Percentiles rank a stretch among this genome's conserved stretches.
Conservation (phyloP, 768 basidiomycete genomes). For the Boletus reticuloceps region DNA sequence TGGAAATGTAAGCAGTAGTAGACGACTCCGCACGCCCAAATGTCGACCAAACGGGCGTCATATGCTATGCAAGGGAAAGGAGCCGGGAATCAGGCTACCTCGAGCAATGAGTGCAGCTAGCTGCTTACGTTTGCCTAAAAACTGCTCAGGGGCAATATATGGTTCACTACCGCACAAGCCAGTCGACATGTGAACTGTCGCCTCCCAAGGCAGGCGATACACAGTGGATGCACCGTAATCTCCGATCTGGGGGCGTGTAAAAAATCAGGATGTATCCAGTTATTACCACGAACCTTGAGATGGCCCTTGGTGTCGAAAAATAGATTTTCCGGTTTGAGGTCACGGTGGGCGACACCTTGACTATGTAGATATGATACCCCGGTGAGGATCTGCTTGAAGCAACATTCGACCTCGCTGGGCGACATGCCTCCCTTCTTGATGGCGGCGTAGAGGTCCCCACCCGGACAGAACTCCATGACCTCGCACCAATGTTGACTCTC, state of each 20-base stretch:
- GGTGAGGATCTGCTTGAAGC: slow-evolving; percentile 92
- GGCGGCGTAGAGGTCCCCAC: slow-evolving; percentile 96
- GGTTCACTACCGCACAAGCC: slow-evolving; percentile 97
- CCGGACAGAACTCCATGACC: slow-evolving; percentile 99
- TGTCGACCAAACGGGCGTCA: slow-evolving; percentile 94
- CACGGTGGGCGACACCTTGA: slow-evolving; percentile 96
- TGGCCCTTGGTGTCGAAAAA: slow-evolving; percentile 92
- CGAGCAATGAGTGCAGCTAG: slow-evolving; percentile 27
- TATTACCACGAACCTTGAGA: slow-evolving; percentile 68
- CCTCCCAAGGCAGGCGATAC: slow-evolving; percentile 97
- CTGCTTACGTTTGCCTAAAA: slow-evolving; percentile 90
- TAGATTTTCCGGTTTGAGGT: slow-evolving; percentile 97
- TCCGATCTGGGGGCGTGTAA: slow-evolving; percentile 64
- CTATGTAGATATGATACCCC: slow-evolving; percentile 91
- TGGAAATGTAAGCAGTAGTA: slow-evolving; percentile 99
- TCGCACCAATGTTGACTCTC: slow-evolving; percentile 97
- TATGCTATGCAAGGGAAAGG: slow-evolving; percentile 60
- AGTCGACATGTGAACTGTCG: slow-evolving; percentile 94
- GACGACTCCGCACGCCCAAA: slow-evolving; percentile 96
- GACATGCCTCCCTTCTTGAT: slow-evolving; percentile 98
- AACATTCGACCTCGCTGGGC: slow-evolving; percentile 91
- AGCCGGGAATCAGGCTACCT: slow-evolving; percentile 37
- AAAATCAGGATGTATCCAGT: not conserved
- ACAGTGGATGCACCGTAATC: slow-evolving; percentile 99
- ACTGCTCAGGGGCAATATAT: slow-evolving; percentile 98